phyloP scores from a whole-genome alignment of 352 stramenopile genomes.

The Phytopythium ostracodes region DNA sequence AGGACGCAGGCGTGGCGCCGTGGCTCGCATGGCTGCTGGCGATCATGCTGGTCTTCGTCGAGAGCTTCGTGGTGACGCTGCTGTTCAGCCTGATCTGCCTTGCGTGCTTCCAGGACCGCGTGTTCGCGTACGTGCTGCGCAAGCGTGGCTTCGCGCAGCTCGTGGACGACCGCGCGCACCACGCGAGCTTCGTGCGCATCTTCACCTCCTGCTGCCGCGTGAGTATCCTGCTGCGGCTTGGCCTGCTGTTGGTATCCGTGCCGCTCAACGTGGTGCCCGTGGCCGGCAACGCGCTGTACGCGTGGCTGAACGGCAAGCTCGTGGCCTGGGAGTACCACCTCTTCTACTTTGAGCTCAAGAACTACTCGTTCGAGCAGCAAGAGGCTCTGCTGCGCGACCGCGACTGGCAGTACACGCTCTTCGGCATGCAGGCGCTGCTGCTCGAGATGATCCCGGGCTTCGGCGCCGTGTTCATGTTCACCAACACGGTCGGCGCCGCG shows the following conservation, averaged over 20 bases:
- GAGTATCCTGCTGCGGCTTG: constrained; percentile 38
- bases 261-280: constrained; percentile 69
- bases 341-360: constrained; percentile 76
- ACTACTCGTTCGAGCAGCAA: constrained; percentile 51
- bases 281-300: constrained; percentile 52
- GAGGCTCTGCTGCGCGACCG: constrained; percentile 40
- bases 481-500: constrained; percentile 63
- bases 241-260: constrained; percentile 55
- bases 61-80: constrained; percentile 72
- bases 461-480: constrained; percentile 64
- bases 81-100: constrained; percentile 59
- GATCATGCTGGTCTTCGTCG: constrained; percentile 53
- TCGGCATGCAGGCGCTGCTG: constrained; percentile 68
- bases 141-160: constrained; percentile 43
- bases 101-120: constrained; percentile 53
- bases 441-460: constrained; percentile 72
- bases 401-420: constrained; percentile 55
- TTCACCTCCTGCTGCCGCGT: constrained; percentile 58
- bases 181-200: constrained; percentile 36
- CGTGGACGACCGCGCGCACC: constrained; percentile 38
- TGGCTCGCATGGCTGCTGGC: constrained; percentile 56
- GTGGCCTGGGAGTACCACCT: constrained; percentile 71
- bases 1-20: constrained; percentile 27
- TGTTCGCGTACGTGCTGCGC: constrained; percentile 59
- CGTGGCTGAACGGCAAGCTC: constrained; percentile 68